Base-by-base conservation (phyloP, 1,284 basidiomycete species). In the Mycena citricolor region DNA sequence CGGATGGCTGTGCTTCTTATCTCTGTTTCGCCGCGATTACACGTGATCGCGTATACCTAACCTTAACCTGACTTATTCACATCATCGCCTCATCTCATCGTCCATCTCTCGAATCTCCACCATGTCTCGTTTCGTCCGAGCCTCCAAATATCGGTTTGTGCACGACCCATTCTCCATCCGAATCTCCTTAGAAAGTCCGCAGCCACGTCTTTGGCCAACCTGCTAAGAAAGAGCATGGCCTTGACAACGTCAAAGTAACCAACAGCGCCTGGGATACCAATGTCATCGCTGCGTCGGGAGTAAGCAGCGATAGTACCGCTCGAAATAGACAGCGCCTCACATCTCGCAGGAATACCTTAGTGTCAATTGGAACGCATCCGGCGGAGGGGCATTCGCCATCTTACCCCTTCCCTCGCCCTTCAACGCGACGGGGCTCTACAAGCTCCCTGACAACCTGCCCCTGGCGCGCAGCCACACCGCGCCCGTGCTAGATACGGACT, bases 261-360 rank as follows among this genome's bases (percentile, higher is more conserved):
- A 85, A 80, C 61, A 89, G 81, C 54, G 93, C 95, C 13, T 98
- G 93, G 93, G 95, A 99, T 67, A 98, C 95, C 34, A 97, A 98
- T 65, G 72, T 98, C 53, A 73, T 97, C 55, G 77, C 90, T 52
- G 90, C 90, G n/a, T 91, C 90, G 52, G 84, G 76, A 33, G 88
- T 90, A 61, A 61, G 81, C 68, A 26, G 10, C 24, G 21, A 14
- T 28, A 26, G 43, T 19, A 12, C 14, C 3, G 5, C 19, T 23
- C 21, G 20, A n/a, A 28, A n/a, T n/a, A n/a, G n/a, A n/a, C 7
- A 3, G 3, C 32, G 4, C 43, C 44, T 54, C 28, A 51, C 42
- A 30, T 25, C 19, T 31, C 26, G 13, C 56, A 90, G 87, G 76
- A 82, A 71, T 97, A 91, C 67, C 70, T 97, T 58, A 86, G 86